phyloP scores from a whole-genome alignment of 2,329 filamentous ascomycete genomes.

The Keithomyces neogunnii region DNA sequence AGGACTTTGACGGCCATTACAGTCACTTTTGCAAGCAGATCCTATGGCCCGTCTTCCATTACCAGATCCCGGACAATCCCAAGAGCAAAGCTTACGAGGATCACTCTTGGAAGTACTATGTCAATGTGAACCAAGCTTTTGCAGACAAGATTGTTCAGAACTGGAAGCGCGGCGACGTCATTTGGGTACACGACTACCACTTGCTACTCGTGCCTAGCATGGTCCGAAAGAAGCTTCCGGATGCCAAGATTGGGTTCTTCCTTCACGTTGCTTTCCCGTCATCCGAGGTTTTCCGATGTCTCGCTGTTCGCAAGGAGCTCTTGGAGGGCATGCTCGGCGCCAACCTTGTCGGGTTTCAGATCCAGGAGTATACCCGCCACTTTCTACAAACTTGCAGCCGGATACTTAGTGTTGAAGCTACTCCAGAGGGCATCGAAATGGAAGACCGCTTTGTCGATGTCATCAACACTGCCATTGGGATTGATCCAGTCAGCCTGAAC shows the following conservation, averaged over 20 bases:
- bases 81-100: constrained; percentile 98
- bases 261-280: constrained; percentile 92
- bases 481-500: constrained; percentile 71
- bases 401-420: constrained; percentile 82
- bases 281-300: constrained; percentile 88
- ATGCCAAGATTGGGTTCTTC: constrained; percentile 95
- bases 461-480: constrained; percentile 76
- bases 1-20: constrained; percentile 91
- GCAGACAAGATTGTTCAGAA: constrained; percentile 83
- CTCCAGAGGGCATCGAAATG: constrained; percentile 76
- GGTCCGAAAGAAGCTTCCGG: constrained; percentile 81
- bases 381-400: constrained; percentile 95
- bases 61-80: constrained; percentile 94
- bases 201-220: constrained; percentile 80
- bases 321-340: constrained; percentile 89
- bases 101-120: constrained; percentile 93
- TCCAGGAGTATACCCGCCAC: constrained; percentile 84
- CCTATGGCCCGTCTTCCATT: constrained; percentile 95
- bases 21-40: constrained; percentile 97
- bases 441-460: constrained; percentile 93
- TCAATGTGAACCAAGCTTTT: constrained; percentile 86
- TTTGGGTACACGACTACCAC: constrained; percentile 97
- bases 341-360: constrained; percentile 90
- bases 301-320: constrained; percentile 78
- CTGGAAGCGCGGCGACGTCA: constrained; percentile 87